Base-by-base conservation (phyloP, 768 basidiomycete species). In the Hericium rajendrae region DNA sequence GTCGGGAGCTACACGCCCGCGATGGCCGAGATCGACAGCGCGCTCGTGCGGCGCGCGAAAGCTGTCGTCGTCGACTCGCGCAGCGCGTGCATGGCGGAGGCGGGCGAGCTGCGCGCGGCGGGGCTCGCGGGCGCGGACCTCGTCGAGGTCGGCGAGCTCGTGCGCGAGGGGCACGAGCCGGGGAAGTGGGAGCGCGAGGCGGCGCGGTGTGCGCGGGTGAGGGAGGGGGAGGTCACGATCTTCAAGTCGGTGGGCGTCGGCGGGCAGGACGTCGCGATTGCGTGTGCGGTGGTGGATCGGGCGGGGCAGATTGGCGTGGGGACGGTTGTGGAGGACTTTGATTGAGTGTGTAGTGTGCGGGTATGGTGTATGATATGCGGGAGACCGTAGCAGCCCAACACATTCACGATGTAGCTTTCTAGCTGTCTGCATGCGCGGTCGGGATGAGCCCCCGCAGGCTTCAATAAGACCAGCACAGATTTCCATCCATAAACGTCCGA, bases 201-300 rank as follows among this genome's bases (percentile, higher is more conserved):
- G 16, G 53, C 32, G 0, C 50, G 54, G 6, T 56, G 67, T 13
- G 56, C 65, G 20, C 52, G 58, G 4, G 54, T 68, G 6, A 37
- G 28, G 2, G 56, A 55, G 6, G 63, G 68, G 6, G 68, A 72
- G 40, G 75, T 93, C 11, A 88, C 85, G 1, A 76, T 94, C 28
- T 94, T 91, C 78, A 94, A 94, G 71, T 88, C 86, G 0, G 93
- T 94, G 5, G 92, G 93, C 2, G 70, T 93, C 6, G 90, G 88
- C 1, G 70, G 90, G n/a, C 92, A 94, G 64, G 93, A 95, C 62
- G 88, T 90, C 4, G 88, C 85, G 0, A 89, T 94, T 57, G 83
- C 90, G 10, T 76, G 71, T 55, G 79, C 85, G 2, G 81, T 92
- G 1, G 78, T 91, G 2, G 70, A 78, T 4, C 76, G 75, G 53